These are phyloP conservation scores for Asclepias syriaca DNA, from an alignment of 257 asterid species.

Conservation along the genomic window DNA sequence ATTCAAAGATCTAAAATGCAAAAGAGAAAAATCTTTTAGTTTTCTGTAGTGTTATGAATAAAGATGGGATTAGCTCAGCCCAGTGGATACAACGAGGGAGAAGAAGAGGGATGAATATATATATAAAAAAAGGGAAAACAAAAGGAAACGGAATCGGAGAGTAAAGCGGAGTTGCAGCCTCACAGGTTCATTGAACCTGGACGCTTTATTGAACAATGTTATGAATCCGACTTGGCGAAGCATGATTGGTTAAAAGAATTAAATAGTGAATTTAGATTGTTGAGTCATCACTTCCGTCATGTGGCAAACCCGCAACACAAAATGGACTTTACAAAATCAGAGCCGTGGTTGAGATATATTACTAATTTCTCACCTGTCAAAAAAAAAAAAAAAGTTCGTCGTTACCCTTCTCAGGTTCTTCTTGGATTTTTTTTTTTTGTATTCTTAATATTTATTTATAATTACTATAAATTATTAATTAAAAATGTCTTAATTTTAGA, in stretches of 20 bases:
- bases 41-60: neutral
- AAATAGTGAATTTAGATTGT: neutral
- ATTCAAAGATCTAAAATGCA: neutral
- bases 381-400: too few relatives aligned
- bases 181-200: slow-evolving; percentile 71
- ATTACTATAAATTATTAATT: too few relatives aligned
- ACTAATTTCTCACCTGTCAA: slow-evolving; percentile 9
- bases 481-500: too few relatives aligned
- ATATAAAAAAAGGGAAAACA: neutral
- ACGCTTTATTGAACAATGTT: slow-evolving; percentile 34
- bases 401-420: neutral
- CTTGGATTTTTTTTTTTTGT: neutral
- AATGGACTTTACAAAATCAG: neutral
- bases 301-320: slow-evolving; percentile 25
- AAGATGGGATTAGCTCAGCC: neutral
- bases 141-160: slow-evolving; percentile 4
- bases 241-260: slow-evolving; percentile 20
- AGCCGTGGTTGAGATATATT: slow-evolving; percentile 4
- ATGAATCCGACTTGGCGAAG: slow-evolving; percentile 29
- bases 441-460: neutral
- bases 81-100: slow-evolving; percentile 8
- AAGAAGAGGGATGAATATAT: too few relatives aligned
- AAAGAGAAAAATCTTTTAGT: neutral
- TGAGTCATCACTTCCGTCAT: slow-evolving; percentile 56
- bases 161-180: slow-evolving; percentile 15